These are phyloP conservation scores for Tolypocladium nubicola DNA, from an alignment of 2,329 filamentous ascomycete genomes.

Conservation along the genomic window DNA sequence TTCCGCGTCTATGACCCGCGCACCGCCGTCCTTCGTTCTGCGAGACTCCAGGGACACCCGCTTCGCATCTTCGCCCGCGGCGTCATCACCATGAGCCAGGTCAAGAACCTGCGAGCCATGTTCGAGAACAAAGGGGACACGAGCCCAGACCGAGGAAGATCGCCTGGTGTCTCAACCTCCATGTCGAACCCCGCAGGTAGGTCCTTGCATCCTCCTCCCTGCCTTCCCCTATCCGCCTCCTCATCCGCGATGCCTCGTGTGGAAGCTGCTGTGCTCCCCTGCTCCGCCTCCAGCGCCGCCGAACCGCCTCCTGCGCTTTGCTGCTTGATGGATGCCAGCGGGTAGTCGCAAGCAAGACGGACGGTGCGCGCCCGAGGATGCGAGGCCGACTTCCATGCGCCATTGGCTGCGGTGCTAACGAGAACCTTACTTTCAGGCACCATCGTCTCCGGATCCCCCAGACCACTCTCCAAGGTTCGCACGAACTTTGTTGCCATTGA, in stretches of 20 bases:
- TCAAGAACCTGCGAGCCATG: conserved; percentile 68
- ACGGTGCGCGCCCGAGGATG: not conserved
- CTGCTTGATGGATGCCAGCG: not conserved
- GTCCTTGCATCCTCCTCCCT: conserved; percentile 6
- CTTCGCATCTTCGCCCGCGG: not conserved
- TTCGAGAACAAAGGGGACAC: conserved; percentile 63
- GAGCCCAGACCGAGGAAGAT: conserved; percentile 59
- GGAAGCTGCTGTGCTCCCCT: not conserved
- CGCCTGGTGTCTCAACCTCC: conserved; percentile 40
- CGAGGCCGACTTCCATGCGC: conserved; percentile 2
- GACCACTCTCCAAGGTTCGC: conserved; percentile 64
- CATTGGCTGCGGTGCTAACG: conserved; percentile 12
- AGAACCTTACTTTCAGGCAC: conserved; percentile 12
- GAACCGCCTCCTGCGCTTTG: not conserved
- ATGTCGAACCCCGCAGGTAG: conserved; percentile 10
- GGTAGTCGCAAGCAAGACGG: not conserved
- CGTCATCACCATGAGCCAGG: conserved; percentile 48
- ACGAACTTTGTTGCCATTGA: conserved; percentile 68
- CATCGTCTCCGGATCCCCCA: conserved; percentile 38
- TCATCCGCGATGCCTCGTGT: not conserved
- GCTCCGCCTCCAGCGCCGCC: not conserved
- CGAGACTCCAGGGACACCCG: not conserved
- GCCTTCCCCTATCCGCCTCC: not conserved
- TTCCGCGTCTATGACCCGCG: not conserved
- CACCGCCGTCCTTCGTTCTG: not conserved